Conservation (phyloP, 2,329 filamentous ascomycete species). For the Fusarium domesticum region DNA sequence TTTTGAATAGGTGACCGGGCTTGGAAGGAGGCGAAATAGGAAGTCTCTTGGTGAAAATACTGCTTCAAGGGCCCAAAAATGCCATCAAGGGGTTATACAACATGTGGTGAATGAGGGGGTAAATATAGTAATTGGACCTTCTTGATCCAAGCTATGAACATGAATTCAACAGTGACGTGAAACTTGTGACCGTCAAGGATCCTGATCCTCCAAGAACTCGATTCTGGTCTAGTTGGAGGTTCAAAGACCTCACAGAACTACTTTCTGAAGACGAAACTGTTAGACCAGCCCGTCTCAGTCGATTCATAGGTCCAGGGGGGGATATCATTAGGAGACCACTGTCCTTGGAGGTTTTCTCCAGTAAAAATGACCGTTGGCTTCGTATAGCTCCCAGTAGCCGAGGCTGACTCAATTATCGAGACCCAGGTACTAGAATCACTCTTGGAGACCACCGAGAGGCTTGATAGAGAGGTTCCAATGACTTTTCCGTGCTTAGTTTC, state of each 20-base stretch:
- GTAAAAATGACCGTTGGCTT: constrained; percentile 1
- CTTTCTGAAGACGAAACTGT: constrained; percentile 1
- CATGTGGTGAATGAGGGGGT: background rate
- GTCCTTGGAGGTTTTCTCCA: background rate
- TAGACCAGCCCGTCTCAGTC: constrained; percentile 1
- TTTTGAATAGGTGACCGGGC: background rate
- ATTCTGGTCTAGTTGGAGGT: background rate
- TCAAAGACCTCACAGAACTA: background rate
- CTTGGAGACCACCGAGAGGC: background rate
- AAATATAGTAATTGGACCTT: background rate
- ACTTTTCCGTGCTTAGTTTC: background rate
- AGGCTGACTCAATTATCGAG: background rate
- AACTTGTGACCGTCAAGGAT: background rate
- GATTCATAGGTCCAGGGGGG: background rate
- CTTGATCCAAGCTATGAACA: background rate
- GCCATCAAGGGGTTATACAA: background rate
- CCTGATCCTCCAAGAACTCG: background rate
- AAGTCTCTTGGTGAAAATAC: background rate
- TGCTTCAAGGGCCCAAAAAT: background rate
- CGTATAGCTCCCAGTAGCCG: background rate
- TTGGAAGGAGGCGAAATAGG: background rate
- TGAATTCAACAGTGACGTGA: background rate
- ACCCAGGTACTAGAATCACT: background rate
- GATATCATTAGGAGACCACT: constrained; percentile 1
- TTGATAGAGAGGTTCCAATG: background rate